Percentiles rank a stretch among this genome's conserved stretches.
These are phyloP conservation scores for Eucalyptus regnans DNA, from an alignment of 345 rosid species.

Conservation along the genomic window DNA sequence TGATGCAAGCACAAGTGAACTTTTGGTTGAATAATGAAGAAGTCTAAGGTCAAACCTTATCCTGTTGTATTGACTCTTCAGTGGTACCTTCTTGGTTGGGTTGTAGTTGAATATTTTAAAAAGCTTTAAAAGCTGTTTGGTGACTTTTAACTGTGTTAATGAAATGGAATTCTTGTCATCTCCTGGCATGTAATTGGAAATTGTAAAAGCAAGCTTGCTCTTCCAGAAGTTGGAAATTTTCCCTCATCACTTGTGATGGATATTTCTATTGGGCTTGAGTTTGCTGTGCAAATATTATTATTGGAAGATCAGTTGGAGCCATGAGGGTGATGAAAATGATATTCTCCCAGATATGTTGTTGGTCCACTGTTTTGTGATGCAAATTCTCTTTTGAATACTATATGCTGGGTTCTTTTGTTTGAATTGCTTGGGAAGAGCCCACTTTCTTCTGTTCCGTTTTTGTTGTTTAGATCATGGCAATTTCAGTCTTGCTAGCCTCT, in stretches of 20 bases:
- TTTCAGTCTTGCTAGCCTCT: not conserved
- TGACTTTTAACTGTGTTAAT: not conserved
- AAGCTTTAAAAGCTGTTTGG: not conserved
- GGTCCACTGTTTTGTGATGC: not conserved
- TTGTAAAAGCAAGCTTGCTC: not conserved
- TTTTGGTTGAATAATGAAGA: not conserved
- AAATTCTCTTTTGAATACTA: not conserved
- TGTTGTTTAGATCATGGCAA: not conserved
- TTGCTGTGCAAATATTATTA: not conserved
- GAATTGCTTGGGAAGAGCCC: not conserved
- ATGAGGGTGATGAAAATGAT: not conserved
- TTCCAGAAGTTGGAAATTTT: not conserved
- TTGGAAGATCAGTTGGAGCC: not conserved
- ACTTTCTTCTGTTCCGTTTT: not conserved
- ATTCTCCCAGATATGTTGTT: not conserved
- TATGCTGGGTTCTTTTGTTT: not conserved
- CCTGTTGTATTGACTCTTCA: not conserved
- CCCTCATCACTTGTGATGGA: not conserved
- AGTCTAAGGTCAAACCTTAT: not conserved
- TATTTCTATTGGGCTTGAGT: not conserved
- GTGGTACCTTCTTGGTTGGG: not conserved
- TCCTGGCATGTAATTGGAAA: not conserved
- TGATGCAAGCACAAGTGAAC: not conserved
- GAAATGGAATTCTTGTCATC: not conserved
- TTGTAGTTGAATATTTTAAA: not conserved